Base-by-base conservation (phyloP, 225 moss, liverwort and hornwort genomes). In the Ulota crispa region DNA sequence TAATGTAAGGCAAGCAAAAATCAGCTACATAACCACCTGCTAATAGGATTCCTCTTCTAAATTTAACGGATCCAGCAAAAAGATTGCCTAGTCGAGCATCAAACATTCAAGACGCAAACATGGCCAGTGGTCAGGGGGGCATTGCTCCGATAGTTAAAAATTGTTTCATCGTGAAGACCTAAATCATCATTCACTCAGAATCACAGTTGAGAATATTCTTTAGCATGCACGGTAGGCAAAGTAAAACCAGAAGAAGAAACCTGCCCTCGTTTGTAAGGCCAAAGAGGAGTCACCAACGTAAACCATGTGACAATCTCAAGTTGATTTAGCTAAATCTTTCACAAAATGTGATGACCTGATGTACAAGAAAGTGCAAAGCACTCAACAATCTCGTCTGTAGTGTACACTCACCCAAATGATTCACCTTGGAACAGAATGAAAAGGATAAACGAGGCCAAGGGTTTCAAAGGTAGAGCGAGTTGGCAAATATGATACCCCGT, bases 401-500 rank as follows among this genome's bases (percentile, higher is more conserved):
- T 78, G 78, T 81, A 84, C 84, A 86, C 45, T 86, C 73, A 77
- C 80, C 81, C 59, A 64, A 69, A 57, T 70, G 63, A 69, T 83
- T 78, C 77, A 77, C 78, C 57, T 64, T 37, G 50, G 47, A 86
- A 68, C 34, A 80, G 39, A 66, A 79, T 83, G 41, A 75, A 64
- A 62, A 24, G 21, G 70, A 82, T 28, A 59, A 11, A 45, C 45
- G 63, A 64, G 60, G 30, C 43, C 56, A 61, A 77, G 34, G 69
- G 41, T 60, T 76, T 13, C 86, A 97, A 70, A 97, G 78, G 81
- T 95, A 97, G 36, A 97, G 83, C 64, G 97, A 98, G 89, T 98
- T 98, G 32, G 97, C 97, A 80, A 98, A 98, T 63, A 98, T 83
- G 45, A 98, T 98, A 80, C 97, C 95, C 57, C 95, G 92, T 82